Conservation (phyloP, 1,139 yeast genomes). For the Candida labiduridarum region DNA sequence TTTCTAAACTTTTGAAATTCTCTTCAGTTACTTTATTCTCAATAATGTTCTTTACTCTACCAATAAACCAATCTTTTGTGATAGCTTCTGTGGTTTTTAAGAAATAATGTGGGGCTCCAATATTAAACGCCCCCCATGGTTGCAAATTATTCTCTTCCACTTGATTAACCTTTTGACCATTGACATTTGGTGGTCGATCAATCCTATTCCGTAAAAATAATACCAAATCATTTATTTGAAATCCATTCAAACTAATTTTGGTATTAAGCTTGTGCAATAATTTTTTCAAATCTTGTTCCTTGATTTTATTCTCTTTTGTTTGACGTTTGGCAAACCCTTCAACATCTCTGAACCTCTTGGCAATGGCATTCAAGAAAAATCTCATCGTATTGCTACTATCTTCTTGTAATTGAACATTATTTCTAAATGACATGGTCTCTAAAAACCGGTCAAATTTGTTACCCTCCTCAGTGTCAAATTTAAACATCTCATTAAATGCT, state of each 20-base stretch:
- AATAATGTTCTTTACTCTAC: slow-evolving; percentile 54
- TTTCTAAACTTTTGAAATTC: slow-evolving; percentile 27
- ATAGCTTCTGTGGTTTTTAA: slow-evolving; percentile 38
- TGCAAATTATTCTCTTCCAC: slow-evolving; percentile 29
- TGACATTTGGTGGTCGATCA: slow-evolving; percentile 30
- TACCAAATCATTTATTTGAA: slow-evolving; percentile 73
- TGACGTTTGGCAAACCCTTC: slow-evolving; percentile 69
- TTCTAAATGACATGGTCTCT: slow-evolving; percentile 32
- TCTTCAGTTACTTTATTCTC: slow-evolving; percentile 46
- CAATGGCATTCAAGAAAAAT: slow-evolving; percentile 64
- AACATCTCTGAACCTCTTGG: slow-evolving; percentile 82
- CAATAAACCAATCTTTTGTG: slow-evolving; percentile 71
- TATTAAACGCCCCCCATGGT: slow-evolving; percentile 88
- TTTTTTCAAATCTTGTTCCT: slow-evolving; percentile 46
- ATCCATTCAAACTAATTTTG: slow-evolving; percentile 67
- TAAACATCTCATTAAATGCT: slow-evolving; percentile 23
- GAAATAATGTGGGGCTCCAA: slow-evolving; percentile 79
- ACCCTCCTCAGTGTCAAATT: slow-evolving; percentile 14
- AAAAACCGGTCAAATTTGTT: slow-evolving; percentile 29
- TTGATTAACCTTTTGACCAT: slow-evolving; percentile 18
- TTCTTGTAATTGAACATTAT: slow-evolving; percentile 38
- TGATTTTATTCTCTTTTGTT: slow-evolving; percentile 69
- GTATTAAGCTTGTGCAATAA: slow-evolving; percentile 39
- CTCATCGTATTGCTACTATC: slow-evolving; percentile 26
- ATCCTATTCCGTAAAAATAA: slow-evolving; percentile 76